A percentile compares a stretch with the other conserved stretches of the same genome.
phyloP scores from a whole-genome alignment of 139 green algal species.

The Coccomyxa sp. region DNA sequence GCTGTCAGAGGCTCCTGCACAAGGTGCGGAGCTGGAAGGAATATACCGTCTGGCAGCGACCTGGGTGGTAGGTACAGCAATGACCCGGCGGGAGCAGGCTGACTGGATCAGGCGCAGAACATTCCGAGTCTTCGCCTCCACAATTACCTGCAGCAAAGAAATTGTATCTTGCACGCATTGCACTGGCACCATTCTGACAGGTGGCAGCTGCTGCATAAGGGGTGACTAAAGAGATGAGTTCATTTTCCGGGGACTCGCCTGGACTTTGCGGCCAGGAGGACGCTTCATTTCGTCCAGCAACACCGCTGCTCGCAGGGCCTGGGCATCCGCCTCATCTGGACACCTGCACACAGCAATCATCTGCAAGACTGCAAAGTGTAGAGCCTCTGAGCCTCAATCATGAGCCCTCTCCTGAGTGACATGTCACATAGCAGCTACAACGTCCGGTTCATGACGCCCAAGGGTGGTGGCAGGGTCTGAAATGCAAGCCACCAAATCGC shows the following conservation, averaged over 20 bases:
- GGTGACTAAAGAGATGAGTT: neutral
- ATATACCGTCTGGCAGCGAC: constrained; percentile 44
- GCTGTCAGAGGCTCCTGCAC: no score
- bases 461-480: neutral
- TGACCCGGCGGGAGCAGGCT: constrained; percentile 38
- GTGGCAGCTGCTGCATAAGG: neutral
- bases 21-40: no score
- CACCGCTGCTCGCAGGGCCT: constrained; percentile 35
- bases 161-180: neutral
- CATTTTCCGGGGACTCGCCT: neutral
- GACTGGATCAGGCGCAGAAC: constrained; percentile 42
- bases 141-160: constrained; percentile 14
- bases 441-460: neutral
- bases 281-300: constrained; percentile 39
- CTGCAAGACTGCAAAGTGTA: no score
- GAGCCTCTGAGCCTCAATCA: neutral
- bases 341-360: constrained; percentile 10
- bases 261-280: neutral
- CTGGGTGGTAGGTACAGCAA: constrained; percentile 45
- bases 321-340: constrained; percentile 32
- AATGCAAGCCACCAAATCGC: no score
- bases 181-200: neutral
- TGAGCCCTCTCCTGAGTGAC: neutral
- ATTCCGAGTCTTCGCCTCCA: constrained; percentile 41
- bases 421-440: neutral